Evolutionary conservation across 2,329 filamentous ascomycete genomes (phyloP), one percentile per base, ranked within the genome.

Genomic region (Penicillium sp.): DNA sequence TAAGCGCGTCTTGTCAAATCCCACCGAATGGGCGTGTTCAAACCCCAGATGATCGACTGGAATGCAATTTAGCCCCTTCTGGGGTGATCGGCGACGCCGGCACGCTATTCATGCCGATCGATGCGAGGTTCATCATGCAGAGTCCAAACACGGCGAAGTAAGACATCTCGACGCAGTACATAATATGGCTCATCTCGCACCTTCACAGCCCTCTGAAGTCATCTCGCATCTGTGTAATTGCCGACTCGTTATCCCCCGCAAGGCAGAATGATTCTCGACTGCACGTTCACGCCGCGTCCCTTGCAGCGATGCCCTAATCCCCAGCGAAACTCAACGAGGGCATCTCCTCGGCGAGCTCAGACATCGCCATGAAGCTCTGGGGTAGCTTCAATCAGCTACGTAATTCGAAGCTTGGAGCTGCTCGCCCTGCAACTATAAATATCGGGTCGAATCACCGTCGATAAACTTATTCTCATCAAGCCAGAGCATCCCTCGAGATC

Each of bases 371-470:
- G 9, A 33, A 25, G 4, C 28, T 16, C 16, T 29, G 7, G 5
- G 15, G 28, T 26, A 11, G 20, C 34, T 40, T 1, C 3, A 13
- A 6, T 23, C 9, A 28, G 23, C 33, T 47, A 43, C 43, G 46
- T 46, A 42, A 46, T 38, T 7, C 28, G 19, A 26, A 42, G 43
- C 25, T 47, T 21, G 23, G 11, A 21, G 33, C 19, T 14, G 19
- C 30, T 47, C 29, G 10, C n/a, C n/a, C n/a, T n/a, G n/a, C n/a
- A n/a, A 38, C 23, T 52, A 55, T 52, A 55, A 54, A 50, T 52
- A 55, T 9, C 20, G 16, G 16, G 18, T 10, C 19, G 11, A 17
- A 16, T n/a, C 15, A n/a, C 36, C 41, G 4, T 30, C n/a, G 19
- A 16, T 37, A 27, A 26, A 31, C 33, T 41, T 30, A 34, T 28